Evolutionary conservation across 768 basidiomycete species (phyloP), one percentile per base, ranked within the genome.

Genomic region (Cantharellus anzutake): DNA sequence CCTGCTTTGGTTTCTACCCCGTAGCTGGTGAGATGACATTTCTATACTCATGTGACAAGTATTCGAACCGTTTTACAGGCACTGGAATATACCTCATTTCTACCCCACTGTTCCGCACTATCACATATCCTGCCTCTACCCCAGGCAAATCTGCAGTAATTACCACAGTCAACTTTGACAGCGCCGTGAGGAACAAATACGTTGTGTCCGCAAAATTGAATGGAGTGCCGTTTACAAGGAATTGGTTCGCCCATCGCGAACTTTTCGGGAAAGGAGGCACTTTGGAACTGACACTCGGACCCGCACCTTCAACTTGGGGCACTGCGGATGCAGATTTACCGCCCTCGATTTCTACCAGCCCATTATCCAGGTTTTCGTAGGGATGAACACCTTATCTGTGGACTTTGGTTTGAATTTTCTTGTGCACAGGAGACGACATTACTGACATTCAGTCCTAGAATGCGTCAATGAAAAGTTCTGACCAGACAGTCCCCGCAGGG

Each of bases 131-230:
- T 3, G 61, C 60, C n/a, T 42, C 57, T n/a, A 53, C 37, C 16
- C 57, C 64, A 4, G 62, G 62, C 16, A 58, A 56, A 11, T 58
- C 44, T 11, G 60, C 64, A 2, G 50, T 48, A 14, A 53, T 64
- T 50, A 63, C 51, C 11, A 56, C 64, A 5, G 16, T 40, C 38
- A 63, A 64, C 51, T 64, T 63, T 44, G 62, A 60, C 40, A 57
- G 51, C 39, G 62, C 62, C 11, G 29, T 48, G 11, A 48, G 11
- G n/a, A 64, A 64, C 57, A 64, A 63, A 44, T 64, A 64, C 52
- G 58, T 64, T 37, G 59, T 60, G 58, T 63, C 62, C 20, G 64
- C 64, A 41, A 63, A 48, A 60, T 51, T 64, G 57, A 63, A 64
- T 51, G 64, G 64, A 2, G 34, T 38, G 16, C 3, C 60, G 2